Evolutionary conservation across 202 grass and related monocot genomes (phyloP).

Genomic region (Bolboschoenoplectus hybrid): DNA sequence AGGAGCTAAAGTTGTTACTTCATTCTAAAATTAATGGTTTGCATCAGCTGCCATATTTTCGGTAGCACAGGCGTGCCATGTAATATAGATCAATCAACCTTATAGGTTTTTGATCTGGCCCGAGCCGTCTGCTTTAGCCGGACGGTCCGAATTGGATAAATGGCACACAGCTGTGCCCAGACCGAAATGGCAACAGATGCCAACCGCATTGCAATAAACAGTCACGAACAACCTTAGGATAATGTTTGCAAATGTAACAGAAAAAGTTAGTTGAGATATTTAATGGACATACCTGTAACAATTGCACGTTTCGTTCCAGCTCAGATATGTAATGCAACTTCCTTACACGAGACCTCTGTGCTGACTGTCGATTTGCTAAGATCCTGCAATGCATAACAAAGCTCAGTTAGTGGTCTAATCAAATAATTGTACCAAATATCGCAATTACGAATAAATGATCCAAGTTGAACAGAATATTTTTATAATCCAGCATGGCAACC

Average conservation of each 20-base stretch:
- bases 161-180: not conserved
- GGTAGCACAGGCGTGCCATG: slow-evolving; percentile 2
- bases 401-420: not conserved
- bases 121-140: not conserved
- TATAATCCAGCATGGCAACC: not conserved
- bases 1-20: slow-evolving; percentile 24
- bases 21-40: slow-evolving; percentile 22
- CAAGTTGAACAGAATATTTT: not conserved
- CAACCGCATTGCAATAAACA: not conserved
- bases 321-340: slow-evolving; percentile 35
- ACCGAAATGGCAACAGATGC: slow-evolving; percentile 12
- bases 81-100: not conserved
- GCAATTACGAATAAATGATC: not conserved
- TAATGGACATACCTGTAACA: slow-evolving; percentile 4
- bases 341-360: slow-evolving; percentile 30
- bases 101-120: not conserved
- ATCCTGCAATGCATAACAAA: slow-evolving; percentile 3
- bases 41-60: slow-evolving; percentile 5
- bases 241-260: not conserved
- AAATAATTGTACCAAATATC: not conserved
- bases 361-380: slow-evolving; percentile 33
- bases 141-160: not conserved
- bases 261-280: not conserved
- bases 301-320: slow-evolving; percentile 19
- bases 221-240: not conserved